phyloP scores from a whole-genome alignment of 345 rosid species.

The Sapria himalayana region DNA sequence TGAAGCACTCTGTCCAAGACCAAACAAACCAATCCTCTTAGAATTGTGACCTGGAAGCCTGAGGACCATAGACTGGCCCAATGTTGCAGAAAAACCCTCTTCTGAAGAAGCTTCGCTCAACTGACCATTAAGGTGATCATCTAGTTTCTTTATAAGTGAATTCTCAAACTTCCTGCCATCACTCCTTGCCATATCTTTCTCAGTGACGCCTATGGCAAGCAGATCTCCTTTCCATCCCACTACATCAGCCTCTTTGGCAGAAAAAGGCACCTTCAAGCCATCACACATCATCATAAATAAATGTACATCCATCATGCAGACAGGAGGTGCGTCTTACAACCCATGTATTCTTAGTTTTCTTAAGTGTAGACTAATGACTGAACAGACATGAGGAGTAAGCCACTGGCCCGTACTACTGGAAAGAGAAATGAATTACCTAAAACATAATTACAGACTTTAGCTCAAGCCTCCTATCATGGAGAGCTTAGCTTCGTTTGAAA shows the following conservation, averaged over 20 bases:
- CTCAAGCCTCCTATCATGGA: no score
- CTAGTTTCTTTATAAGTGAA: conserved; percentile 48
- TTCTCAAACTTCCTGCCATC: conserved; percentile 44
- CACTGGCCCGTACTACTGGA: not conserved
- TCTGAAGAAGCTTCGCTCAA: conserved; percentile 51
- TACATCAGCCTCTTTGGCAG: conserved; percentile 55
- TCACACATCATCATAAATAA: conserved; percentile 8
- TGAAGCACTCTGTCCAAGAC: conserved; percentile 53
- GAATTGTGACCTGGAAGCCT: conserved; percentile 54
- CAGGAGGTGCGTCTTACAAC: no score
- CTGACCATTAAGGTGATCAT: conserved; percentile 45
- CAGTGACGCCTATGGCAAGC: conserved; percentile 68
- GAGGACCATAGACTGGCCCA: conserved; percentile 58
- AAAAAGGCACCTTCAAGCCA: conserved; percentile 60
- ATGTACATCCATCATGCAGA: conserved; percentile 4
- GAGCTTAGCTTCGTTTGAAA: no score
- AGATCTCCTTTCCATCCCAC: conserved; percentile 84
- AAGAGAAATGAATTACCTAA: not conserved
- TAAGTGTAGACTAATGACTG: no score
- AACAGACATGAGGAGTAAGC: not conserved
- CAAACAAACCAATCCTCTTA: conserved; percentile 75
- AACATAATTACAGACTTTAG: not conserved
- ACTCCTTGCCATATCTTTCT: conserved; percentile 51
- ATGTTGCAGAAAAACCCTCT: conserved; percentile 78
- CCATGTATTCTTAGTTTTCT: conserved; percentile 3